Evolutionary conservation across 208 protist species (phyloP).

Genomic region (Leishmania turanica): DNA sequence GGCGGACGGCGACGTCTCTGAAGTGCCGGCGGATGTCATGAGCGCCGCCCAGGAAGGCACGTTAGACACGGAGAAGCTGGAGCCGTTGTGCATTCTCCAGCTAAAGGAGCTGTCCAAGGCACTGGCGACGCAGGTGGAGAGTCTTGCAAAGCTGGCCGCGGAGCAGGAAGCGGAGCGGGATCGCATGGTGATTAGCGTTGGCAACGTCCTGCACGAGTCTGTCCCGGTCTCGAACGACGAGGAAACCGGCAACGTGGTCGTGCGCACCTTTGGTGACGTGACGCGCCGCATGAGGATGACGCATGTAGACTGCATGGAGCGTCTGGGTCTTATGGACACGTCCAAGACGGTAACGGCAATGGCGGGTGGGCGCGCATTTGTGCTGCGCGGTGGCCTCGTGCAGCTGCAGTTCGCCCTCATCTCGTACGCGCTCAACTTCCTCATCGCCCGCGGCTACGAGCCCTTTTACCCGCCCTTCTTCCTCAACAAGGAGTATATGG

Average conservation of each 20-base stretch:
- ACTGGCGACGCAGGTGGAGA: conserved; percentile 57
- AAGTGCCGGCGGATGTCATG: conserved; percentile 65
- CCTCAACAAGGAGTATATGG: conserved; percentile 98
- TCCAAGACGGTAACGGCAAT: conserved; percentile 86
- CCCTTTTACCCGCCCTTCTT: conserved; percentile 99
- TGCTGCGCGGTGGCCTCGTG: conserved; percentile 97
- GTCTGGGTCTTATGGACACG: conserved; percentile 90
- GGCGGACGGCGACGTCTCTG: conserved; percentile 67
- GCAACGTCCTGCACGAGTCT: conserved; percentile 97
- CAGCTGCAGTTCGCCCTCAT: conserved; percentile 98
- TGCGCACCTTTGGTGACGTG: conserved; percentile 87
- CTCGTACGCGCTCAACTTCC: conserved; percentile 97
- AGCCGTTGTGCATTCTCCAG: conserved; percentile 81
- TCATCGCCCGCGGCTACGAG: conserved; percentile 92
- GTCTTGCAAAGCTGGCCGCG: conserved; percentile 64
- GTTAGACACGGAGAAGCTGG: conserved; percentile 61
- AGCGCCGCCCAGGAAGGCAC: conserved; percentile 52
- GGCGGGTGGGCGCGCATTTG: conserved; percentile 97
- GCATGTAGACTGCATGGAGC: conserved; percentile 95
- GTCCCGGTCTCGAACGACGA: conserved; percentile 96
- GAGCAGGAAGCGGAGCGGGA: conserved; percentile 74
- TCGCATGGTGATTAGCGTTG: conserved; percentile 85
- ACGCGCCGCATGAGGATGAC: conserved; percentile 74
- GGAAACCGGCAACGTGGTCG: conserved; percentile 91
- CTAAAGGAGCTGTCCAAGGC: conserved; percentile 90